phyloP scores from a whole-genome alignment of 768 basidiomycete species.

The Lyophyllum atratum region DNA sequence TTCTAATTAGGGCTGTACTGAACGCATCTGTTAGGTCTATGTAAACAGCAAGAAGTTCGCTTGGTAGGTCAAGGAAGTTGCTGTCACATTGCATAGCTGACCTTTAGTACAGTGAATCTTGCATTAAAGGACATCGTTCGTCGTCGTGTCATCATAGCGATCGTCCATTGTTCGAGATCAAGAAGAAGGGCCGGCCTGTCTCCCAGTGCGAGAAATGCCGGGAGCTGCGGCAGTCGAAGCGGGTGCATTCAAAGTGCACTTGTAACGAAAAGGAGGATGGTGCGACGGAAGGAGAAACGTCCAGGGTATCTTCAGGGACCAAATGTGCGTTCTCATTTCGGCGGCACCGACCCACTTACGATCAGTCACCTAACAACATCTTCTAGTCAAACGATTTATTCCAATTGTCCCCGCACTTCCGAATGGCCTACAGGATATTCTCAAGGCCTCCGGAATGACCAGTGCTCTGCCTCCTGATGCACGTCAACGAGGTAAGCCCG shows the following conservation, averaged over 20 bases:
- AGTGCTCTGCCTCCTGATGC: slow-evolving; percentile 37
- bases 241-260: slow-evolving; percentile 80
- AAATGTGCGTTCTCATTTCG: slow-evolving; percentile 37
- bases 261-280: slow-evolving; percentile 50
- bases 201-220: slow-evolving; percentile 89
- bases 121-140: slow-evolving; percentile 94
- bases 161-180: slow-evolving; percentile 89
- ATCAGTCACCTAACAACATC: background rate
- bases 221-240: slow-evolving; percentile 76
- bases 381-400: slow-evolving; percentile 63
- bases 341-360: background rate
- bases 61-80: slow-evolving; percentile 49
- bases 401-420: slow-evolving; percentile 73
- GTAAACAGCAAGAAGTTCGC: slow-evolving; percentile 78
- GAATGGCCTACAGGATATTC: slow-evolving; percentile 67
- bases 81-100: slow-evolving; percentile 4
- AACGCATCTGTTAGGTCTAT: slow-evolving; percentile 50
- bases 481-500: slow-evolving; percentile 49
- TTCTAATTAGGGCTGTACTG: background rate
- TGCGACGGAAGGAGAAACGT: slow-evolving; percentile 25
- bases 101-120: slow-evolving; percentile 65
- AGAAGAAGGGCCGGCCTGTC: slow-evolving; percentile 90
- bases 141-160: slow-evolving; percentile 86
- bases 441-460: slow-evolving; percentile 30
- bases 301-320: slow-evolving; percentile 33